phyloP scores from a whole-genome alignment of 2,329 filamentous ascomycete species.

The Nothopassalora personata region DNA sequence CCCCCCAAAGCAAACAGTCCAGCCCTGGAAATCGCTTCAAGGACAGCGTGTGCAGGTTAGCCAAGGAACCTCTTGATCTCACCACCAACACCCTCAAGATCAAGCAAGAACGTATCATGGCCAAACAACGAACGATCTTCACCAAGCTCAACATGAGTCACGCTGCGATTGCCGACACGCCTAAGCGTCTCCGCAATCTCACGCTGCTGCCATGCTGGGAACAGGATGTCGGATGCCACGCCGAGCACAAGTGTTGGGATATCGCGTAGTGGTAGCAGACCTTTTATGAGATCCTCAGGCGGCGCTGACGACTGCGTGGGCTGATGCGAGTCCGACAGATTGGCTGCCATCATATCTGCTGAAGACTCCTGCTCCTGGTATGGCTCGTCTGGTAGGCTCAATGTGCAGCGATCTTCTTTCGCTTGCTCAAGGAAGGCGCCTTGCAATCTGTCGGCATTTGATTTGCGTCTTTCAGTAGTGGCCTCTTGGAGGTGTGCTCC shows the following conservation, averaged over 20 bases:
- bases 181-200: conserved; percentile 84
- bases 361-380: conserved; percentile 75
- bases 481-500: conserved; percentile 64
- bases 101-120: conserved; percentile 91
- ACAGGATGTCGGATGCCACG: conserved; percentile 91
- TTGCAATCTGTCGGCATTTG: conserved; percentile 55
- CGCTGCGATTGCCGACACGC: conserved; percentile 69
- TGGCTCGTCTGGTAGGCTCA: conserved; percentile 75
- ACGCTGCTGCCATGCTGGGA: conserved; percentile 95
- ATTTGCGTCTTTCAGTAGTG: conserved; percentile 56
- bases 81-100: conserved; percentile 86
- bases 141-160: conserved; percentile 84
- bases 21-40: not conserved
- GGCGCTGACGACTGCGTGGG: conserved; percentile 44
- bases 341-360: conserved; percentile 33
- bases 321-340: conserved; percentile 11
- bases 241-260: conserved; percentile 85
- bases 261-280: conserved; percentile 64
- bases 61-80: conserved; percentile 73
- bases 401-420: conserved; percentile 57
- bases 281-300: conserved; percentile 72
- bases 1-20: not conserved
- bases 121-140: conserved; percentile 94
- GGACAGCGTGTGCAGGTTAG: conserved; percentile 32
- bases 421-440: conserved; percentile 19